phyloP scores from a whole-genome alignment of 1,139 yeast genomes.

The Yamadazyma atmosphaerica region DNA sequence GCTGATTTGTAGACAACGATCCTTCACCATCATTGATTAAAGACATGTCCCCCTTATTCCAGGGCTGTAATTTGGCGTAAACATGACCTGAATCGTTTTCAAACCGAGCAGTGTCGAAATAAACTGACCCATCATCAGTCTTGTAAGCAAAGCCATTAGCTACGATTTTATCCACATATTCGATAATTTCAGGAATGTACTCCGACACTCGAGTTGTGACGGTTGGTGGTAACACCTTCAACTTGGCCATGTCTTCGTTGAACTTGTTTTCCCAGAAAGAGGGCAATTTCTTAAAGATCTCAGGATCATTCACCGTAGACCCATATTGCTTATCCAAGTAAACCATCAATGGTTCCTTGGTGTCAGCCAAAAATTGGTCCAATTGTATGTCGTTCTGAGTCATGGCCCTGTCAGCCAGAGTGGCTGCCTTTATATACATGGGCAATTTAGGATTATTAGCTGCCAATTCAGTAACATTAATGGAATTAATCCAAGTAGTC shows the following conservation, averaged over 20 bases:
- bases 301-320: conserved; percentile 77
- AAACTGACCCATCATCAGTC: conserved; percentile 87
- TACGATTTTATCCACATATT: conserved; percentile 73
- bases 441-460: conserved; percentile 74
- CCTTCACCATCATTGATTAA: conserved; percentile 97
- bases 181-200: conserved; percentile 88
- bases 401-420: conserved; percentile 50
- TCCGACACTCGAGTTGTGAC: conserved; percentile 96
- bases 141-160: conserved; percentile 81
- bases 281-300: conserved; percentile 77
- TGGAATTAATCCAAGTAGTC: conserved; percentile 46
- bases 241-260: conserved; percentile 79
- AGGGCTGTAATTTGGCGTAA: conserved; percentile 96
- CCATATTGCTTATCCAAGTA: conserved; percentile 72
- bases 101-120: conserved; percentile 83
- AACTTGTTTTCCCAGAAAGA: conserved; percentile 87
- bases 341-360: conserved; percentile 76
- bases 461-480: conserved; percentile 52
- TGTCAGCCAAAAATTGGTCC: conserved; percentile 43
- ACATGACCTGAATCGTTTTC: conserved; percentile 71
- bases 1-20: conserved; percentile 55
- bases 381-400: conserved; percentile 18
- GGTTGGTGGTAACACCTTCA: conserved; percentile 83
- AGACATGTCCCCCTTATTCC: conserved; percentile 90
- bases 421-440: conserved; percentile 75